Base-by-base conservation (phyloP, 441 rosid genomes). In the Breynia disticha region DNA sequence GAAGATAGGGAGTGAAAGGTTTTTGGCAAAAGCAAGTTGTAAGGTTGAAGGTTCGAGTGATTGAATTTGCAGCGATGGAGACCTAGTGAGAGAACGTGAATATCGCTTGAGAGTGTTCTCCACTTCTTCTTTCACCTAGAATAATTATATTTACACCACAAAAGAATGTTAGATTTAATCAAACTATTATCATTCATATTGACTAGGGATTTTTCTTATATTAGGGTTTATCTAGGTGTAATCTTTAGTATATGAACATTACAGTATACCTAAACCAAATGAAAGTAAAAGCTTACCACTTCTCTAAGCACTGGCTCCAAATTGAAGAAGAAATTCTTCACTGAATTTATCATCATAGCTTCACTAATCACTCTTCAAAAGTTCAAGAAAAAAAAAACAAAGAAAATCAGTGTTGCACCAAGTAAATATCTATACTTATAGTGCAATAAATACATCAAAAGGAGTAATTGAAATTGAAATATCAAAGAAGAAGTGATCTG, bases 111-210 rank as follows among this genome's bases (percentile, higher is more conserved):
- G 71, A 48, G 70, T 70, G 48, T 50, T 55, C 62, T 84, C 87
- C 35, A 83, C 62, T 67, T 87, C 95, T 77, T 86, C 81, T 1
- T 51, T 74, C 65, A 86, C 86, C 95, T 86, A 50, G 65, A 48
- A 19, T 28, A 18, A 45, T 18, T 18, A 45, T 14, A 16, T 16
- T 18, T 4, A 47, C 21, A 16, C 11, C 3, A 3, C 16, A 2
- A 47, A 5, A 19, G 7, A 7, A 47, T 5, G 18, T n/a, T 50
- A 12, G 6, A 16, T 10, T 19, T 12, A 22, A 50, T 50, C 15
- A 19, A 13, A 22, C 48, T 12, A 45, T 15, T 7, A 11, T 44
- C 6, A 5, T 18, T 2, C 18, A 45, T 4, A 45, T 45, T 18
- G 15, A 12, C n/a, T 45, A 15, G 48, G 16, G 48, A 45, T 45